Percentiles rank a stretch among this genome's conserved stretches.
phyloP scores from a whole-genome alignment of 2,329 filamentous ascomycete genomes.

The Cyphellophora europaea region DNA sequence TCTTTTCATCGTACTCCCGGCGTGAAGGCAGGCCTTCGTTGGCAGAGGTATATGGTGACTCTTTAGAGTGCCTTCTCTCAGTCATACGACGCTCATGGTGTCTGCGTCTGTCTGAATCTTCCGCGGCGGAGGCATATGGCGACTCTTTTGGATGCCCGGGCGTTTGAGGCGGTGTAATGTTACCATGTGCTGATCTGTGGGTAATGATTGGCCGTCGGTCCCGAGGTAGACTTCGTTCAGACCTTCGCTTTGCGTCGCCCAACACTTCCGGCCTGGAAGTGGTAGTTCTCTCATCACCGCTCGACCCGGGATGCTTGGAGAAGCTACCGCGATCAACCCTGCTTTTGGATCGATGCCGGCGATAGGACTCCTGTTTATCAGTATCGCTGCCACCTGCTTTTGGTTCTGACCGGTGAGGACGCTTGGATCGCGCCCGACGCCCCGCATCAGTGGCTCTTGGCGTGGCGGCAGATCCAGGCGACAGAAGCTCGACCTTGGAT shows the following conservation, averaged over 20 bases:
- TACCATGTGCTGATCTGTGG: constrained; percentile 11
- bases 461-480: neutral
- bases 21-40: constrained; percentile 12
- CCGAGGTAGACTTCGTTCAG: neutral
- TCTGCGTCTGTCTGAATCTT: constrained; percentile 3
- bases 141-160: constrained; percentile 8
- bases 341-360: neutral
- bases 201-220: neutral
- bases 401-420: neutral
- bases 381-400: constrained; percentile 1
- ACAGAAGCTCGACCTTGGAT: neutral
- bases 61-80: constrained; percentile 4
- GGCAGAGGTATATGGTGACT: constrained; percentile 18
- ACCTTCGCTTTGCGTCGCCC: neutral
- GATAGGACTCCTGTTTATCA: neutral
- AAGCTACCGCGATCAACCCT: neutral
- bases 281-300: constrained; percentile 1
- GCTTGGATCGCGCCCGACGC: neutral
- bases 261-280: neutral
- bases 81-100: constrained; percentile 3
- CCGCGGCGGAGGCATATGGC: constrained; percentile 7
- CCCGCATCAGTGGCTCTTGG: too few relatives aligned
- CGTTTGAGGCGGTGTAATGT: constrained; percentile 16
- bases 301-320: too few relatives aligned
- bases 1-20: neutral